phyloP scores from a whole-genome alignment of 495 filamentous ascomycete species.

The Aspergillus homomorphus region DNA sequence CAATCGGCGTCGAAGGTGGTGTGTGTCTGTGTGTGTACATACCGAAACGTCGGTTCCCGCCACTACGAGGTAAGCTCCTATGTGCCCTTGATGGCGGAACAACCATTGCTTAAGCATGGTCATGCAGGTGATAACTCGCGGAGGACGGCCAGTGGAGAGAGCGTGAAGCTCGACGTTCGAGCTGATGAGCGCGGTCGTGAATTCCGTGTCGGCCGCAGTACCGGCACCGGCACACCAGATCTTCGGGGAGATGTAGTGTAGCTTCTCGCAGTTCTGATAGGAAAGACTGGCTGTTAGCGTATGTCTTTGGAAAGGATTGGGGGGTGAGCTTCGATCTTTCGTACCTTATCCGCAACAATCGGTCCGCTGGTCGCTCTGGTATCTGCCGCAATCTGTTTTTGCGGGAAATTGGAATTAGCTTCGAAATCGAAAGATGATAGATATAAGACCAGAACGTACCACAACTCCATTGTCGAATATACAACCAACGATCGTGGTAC shows the following conservation, averaged over 20 bases:
- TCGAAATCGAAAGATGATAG: too few species aligned
- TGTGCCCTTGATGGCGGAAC: constrained; percentile 96
- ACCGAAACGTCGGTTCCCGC: constrained; percentile 97
- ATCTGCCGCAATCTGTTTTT: constrained; percentile 82
- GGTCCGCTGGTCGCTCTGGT: constrained; percentile 96
- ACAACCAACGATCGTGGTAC: constrained; percentile 98
- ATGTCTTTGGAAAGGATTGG: background rate
- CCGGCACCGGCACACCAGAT: constrained; percentile 99
- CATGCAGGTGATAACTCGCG: constrained; percentile 98
- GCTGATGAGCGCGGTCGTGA: constrained; percentile 97
- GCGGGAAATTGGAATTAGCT: too few species aligned
- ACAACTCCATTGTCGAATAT: constrained; percentile 96
- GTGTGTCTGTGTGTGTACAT: too few species aligned
- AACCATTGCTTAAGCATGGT: constrained; percentile 99
- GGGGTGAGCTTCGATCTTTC: background rate
- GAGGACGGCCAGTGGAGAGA: constrained; percentile 90
- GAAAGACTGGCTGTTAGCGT: background rate
- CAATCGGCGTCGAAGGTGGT: too few species aligned
- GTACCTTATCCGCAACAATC: constrained; percentile 97
- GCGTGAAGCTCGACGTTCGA: constrained; percentile 97
- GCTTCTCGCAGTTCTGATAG: constrained; percentile 92
- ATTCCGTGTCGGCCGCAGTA: constrained; percentile 98
- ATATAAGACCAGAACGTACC: constrained; percentile 53
- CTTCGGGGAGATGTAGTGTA: constrained; percentile 97
- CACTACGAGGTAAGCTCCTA: constrained; percentile 97